Conservation (phyloP, 495 filamentous ascomycete species). For the Margaritispora aquatica region DNA sequence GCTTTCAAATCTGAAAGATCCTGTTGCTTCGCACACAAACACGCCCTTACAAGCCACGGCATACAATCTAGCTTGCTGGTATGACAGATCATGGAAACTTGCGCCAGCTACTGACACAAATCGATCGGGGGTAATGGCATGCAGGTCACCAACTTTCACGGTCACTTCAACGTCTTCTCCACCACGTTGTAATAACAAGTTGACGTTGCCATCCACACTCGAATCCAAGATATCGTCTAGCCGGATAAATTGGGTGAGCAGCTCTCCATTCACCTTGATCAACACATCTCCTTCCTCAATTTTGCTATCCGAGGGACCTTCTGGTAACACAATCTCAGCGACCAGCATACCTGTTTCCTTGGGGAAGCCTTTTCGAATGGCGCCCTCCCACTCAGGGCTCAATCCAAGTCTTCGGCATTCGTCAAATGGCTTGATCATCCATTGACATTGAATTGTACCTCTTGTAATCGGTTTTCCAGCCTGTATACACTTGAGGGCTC, state of each 20-base stretch:
- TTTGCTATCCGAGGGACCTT: conserved; percentile 78
- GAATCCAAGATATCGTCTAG: conserved; percentile 94
- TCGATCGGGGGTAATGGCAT: conserved; percentile 90
- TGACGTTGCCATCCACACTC: conserved; percentile 68
- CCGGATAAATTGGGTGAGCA: conserved; percentile 87
- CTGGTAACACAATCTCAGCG: conserved; percentile 88
- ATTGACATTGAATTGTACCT: conserved; percentile 97
- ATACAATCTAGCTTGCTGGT: conserved; percentile 91
- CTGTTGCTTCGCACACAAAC: conserved; percentile 90
- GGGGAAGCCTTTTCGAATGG: conserved; percentile 73
- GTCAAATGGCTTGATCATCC: conserved; percentile 94
- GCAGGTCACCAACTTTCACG: conserved; percentile 81
- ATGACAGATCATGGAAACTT: conserved; percentile 92
- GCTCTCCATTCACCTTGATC: conserved; percentile 86
- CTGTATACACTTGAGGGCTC: conserved; percentile 82
- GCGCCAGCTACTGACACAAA: conserved; percentile 91
- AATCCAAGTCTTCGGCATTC: conserved; percentile 91
- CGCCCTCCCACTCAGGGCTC: conserved; percentile 76
- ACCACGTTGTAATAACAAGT: conserved; percentile 76
- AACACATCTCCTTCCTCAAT: conserved; percentile 95
- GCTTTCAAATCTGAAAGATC: conserved; percentile 90
- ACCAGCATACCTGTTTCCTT: conserved; percentile 95
- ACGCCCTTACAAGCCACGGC: conserved; percentile 88
- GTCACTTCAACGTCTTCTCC: conserved; percentile 84
- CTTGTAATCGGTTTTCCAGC: conserved; percentile 66